Evolutionary conservation across 441 rosid genomes (phyloP).

Genomic region (Euphorbia schlechtendalii): DNA sequence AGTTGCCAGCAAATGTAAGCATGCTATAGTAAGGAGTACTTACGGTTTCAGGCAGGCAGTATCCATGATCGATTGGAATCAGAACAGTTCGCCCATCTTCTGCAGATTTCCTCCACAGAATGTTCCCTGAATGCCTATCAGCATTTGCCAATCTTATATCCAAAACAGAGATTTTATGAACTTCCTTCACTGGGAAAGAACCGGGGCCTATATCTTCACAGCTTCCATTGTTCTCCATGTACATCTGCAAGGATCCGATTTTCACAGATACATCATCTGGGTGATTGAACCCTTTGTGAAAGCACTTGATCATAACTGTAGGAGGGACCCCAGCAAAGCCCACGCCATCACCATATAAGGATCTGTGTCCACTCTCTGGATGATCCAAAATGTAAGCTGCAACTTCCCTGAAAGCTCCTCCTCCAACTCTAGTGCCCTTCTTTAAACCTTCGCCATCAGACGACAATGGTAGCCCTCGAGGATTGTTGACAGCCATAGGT

Average conservation of each 20-base stretch:
- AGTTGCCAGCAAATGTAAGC: no score
- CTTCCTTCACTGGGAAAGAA: conserved; percentile 39
- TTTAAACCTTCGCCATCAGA: conserved; percentile 63
- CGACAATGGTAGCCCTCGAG: conserved; percentile 59
- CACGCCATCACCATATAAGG: conserved; percentile 29
- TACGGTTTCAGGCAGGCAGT: no score
- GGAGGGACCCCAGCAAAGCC: conserved; percentile 86
- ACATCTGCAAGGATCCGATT: conserved; percentile 78
- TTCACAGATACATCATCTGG: conserved; percentile 35
- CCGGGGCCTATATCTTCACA: conserved; percentile 85
- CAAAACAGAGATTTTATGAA: no score
- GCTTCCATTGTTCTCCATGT: conserved; percentile 54
- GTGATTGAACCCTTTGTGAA: conserved; percentile 59
- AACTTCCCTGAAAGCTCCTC: conserved; percentile 81
- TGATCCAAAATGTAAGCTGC: conserved; percentile 83
- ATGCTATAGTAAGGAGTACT: no score
- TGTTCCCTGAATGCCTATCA: no score
- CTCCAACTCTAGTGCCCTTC: conserved; percentile 84
- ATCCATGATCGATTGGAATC: no score
- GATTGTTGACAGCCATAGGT: conserved; percentile 73
- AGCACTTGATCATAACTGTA: conserved; percentile 50
- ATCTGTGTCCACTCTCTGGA: conserved; percentile 37
- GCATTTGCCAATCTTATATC: no score
- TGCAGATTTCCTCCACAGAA: no score
- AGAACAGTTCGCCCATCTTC: no score